Evolutionary conservation across 495 filamentous ascomycete species (phyloP).

Genomic region (Baudoinia panamericana): DNA sequence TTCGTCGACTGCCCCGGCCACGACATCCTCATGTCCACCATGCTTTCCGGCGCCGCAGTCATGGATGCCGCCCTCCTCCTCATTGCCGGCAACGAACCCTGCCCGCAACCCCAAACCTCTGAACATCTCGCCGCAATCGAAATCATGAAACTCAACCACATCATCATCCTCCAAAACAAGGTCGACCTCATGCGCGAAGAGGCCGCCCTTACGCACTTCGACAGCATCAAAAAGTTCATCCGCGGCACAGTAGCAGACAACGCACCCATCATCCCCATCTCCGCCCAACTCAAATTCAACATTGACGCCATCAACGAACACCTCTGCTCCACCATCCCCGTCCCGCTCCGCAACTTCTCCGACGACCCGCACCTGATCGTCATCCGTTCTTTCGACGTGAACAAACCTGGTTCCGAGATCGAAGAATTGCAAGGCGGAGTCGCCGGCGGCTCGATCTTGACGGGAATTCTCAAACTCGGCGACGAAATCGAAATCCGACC

Average conservation of each 20-base stretch:
- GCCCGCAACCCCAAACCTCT: conserved; percentile 96
- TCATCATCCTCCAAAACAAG: conserved; percentile 99
- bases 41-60: conserved; percentile 97
- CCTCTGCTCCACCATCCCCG: conserved; percentile 83
- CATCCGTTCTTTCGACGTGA: conserved; percentile 97
- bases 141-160: conserved; percentile 97
- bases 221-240: conserved; percentile 95
- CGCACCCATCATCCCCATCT: conserved; percentile 94
- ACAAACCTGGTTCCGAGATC: conserved; percentile 99
- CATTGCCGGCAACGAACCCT: conserved; percentile 97
- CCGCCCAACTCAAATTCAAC: conserved; percentile 97
- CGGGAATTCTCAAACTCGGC: conserved; percentile 85
- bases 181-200: conserved; percentile 96
- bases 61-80: conserved; percentile 96
- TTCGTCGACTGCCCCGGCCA: conserved; percentile 99
- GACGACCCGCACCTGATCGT: conserved; percentile 94
- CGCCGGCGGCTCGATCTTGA: conserved; percentile 90
- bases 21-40: conserved; percentile 99
- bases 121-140: conserved; percentile 98
- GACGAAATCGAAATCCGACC: conserved; percentile 98
- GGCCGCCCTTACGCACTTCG: conserved; percentile 77
- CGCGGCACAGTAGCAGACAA: conserved; percentile 92
- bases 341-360: conserved; percentile 78
- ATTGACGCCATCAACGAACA: conserved; percentile 95
- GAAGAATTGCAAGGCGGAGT: conserved; percentile 98